A percentile compares a stretch with the other conserved stretches of the same genome.
These are phyloP conservation scores for Rhinocladiella similis DNA, from an alignment of 2,329 filamentous ascomycete genomes.

Conservation along the genomic window DNA sequence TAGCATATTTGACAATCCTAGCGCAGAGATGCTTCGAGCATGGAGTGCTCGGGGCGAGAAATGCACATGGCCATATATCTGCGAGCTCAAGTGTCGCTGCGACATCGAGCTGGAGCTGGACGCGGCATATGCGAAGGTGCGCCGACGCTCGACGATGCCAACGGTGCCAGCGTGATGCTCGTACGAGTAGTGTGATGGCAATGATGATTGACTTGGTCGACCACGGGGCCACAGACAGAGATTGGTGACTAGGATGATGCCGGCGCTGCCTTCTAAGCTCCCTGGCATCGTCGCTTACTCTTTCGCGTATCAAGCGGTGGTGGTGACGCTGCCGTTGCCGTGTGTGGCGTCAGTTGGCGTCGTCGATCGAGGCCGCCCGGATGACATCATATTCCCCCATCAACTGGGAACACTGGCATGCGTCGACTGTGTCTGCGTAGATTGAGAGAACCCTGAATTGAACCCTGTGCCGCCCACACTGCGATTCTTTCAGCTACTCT, in stretches of 20 bases:
- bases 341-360: conserved; percentile 6
- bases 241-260: too few relatives aligned
- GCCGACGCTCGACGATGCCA: conserved; percentile 41
- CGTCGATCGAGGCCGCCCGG: conserved; percentile 10
- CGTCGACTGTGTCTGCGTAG: not conserved
- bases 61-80: conserved; percentile 87
- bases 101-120: conserved; percentile 87
- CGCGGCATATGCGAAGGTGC: conserved; percentile 76
- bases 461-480: conserved; percentile 3
- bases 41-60: conserved; percentile 85
- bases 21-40: conserved; percentile 71
- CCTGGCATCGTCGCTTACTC: not conserved
- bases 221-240: too few relatives aligned
- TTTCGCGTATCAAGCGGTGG: conserved; percentile 7
- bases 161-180: not conserved
- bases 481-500: not conserved
- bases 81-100: conserved; percentile 77
- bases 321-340: conserved; percentile 4
- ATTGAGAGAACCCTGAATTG: not conserved
- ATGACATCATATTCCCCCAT: conserved; percentile 19
- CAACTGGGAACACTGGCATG: not conserved
- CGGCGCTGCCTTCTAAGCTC: not conserved
- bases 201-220: conserved; percentile 2
- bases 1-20: conserved; percentile 78
- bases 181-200: conserved; percentile 14